These are phyloP conservation scores for Lecanoromycetidae sp. DNA, from an alignment of 2,329 filamentous ascomycete species.

Conservation along the genomic window DNA sequence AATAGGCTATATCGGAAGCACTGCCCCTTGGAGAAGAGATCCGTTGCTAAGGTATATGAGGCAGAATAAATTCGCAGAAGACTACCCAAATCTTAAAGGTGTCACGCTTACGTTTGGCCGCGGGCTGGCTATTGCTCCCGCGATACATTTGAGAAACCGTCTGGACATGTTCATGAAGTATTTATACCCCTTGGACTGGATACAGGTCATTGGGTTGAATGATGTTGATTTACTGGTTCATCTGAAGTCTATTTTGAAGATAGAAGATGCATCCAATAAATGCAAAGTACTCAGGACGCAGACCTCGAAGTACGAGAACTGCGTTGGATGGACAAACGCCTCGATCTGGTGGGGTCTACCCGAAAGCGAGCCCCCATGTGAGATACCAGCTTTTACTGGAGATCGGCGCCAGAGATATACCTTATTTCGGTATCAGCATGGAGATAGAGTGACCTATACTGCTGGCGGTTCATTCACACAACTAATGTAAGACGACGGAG, in stretches of 20 bases:
- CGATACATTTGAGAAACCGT: background rate
- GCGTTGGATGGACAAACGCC: constrained; percentile 3
- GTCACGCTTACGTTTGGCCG: constrained; percentile 1
- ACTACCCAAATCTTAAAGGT: background rate
- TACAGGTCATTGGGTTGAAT: background rate
- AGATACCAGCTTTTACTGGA: background rate
- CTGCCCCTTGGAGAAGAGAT: no score
- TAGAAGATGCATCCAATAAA: background rate
- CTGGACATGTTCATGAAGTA: background rate
- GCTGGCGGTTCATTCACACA: no score
- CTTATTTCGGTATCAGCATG: background rate
- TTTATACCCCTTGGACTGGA: background rate
- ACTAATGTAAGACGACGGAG: no score
- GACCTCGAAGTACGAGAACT: background rate
- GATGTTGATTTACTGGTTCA: background rate
- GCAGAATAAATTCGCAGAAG: no score
- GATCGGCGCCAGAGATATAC: background rate
- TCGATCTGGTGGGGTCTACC: constrained; percentile 1
- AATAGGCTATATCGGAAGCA: background rate
- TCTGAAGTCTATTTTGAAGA: background rate
- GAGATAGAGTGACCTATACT: no score
- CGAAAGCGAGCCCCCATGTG: background rate
- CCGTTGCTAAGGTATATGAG: no score
- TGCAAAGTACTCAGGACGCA: background rate
- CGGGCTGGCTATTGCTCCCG: background rate